Conservation (phyloP, 2,329 filamentous ascomycete genomes). For the Verticillium tricorpus region DNA sequence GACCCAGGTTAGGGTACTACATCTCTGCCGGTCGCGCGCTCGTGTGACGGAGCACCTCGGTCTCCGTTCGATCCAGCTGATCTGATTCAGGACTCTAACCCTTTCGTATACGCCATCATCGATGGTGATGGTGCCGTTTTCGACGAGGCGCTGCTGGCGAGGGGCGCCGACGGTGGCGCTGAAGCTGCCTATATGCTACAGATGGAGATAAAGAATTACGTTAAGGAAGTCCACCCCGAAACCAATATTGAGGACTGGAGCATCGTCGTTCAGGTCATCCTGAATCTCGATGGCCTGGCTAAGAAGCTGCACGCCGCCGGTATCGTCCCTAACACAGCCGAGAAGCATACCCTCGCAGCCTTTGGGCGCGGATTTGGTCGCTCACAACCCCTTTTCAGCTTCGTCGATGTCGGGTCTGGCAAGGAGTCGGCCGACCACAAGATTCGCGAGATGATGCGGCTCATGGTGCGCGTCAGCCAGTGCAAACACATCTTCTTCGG, state of each 20-base stretch:
- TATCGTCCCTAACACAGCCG: constrained; percentile 16
- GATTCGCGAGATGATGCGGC: constrained; percentile 26
- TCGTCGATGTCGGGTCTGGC: constrained; percentile 27
- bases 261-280: constrained; percentile 21
- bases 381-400: constrained; percentile 27
- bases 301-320: constrained; percentile 21
- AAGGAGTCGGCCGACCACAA: constrained; percentile 30
- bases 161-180: constrained; percentile 25
- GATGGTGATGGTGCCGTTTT: constrained; percentile 31
- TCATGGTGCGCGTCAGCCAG: constrained; percentile 25
- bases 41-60: background rate
- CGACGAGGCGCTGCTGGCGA: constrained; percentile 23
- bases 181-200: constrained; percentile 24
- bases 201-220: constrained; percentile 17
- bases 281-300: constrained; percentile 26
- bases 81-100: constrained; percentile 21
- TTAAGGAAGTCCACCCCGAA: constrained; percentile 18
- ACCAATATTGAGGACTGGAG: constrained; percentile 23
- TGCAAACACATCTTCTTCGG: constrained; percentile 27
- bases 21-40: background rate
- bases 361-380: constrained; percentile 29
- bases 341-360: constrained; percentile 16
- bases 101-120: constrained; percentile 27
- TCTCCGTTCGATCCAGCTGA: background rate
- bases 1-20: constrained; percentile 9